Conservation (phyloP, 768 basidiomycete species). For the Hydnomerulius pinastri region DNA sequence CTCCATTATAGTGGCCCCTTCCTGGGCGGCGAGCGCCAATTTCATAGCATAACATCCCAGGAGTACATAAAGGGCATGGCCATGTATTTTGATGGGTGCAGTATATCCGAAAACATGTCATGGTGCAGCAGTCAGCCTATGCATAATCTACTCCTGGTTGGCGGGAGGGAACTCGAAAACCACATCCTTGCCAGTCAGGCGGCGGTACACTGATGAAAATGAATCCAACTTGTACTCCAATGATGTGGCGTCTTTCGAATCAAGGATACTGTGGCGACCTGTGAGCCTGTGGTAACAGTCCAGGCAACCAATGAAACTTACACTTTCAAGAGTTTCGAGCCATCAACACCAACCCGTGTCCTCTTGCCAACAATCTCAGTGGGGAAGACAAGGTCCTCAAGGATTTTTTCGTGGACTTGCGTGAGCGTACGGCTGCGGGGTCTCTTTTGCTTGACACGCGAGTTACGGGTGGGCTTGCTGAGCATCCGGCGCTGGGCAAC, state of each 20-base stretch:
- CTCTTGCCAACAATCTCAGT: constrained; percentile 99
- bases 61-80: constrained; percentile 35
- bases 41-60: constrained; percentile 7
- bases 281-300: constrained; percentile 16
- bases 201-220: constrained; percentile 95
- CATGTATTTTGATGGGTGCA: constrained; percentile 38
- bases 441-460: constrained; percentile 92
- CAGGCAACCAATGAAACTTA: constrained; percentile 48
- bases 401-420: constrained; percentile 95
- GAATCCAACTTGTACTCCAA: constrained; percentile 99
- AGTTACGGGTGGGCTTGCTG: constrained; percentile 93
- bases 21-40: not conserved
- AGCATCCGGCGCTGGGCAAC: constrained; percentile 98
- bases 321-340: constrained; percentile 97
- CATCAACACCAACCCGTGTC: constrained; percentile 90
- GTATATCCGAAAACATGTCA: constrained; percentile 31
- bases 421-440: constrained; percentile 97
- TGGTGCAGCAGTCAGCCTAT: constrained; percentile 33
- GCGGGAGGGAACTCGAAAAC: constrained; percentile 89
- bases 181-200: constrained; percentile 95
- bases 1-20: constrained; percentile 25
- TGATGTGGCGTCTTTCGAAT: constrained; percentile 96
- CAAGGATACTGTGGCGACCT: constrained; percentile 71
- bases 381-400: constrained; percentile 98
- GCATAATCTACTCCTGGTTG: constrained; percentile 60